Evolutionary conservation across 441 rosid genomes (phyloP), one percentile per base, ranked within the genome.

Genomic region (Pelargonium citronellum): DNA sequence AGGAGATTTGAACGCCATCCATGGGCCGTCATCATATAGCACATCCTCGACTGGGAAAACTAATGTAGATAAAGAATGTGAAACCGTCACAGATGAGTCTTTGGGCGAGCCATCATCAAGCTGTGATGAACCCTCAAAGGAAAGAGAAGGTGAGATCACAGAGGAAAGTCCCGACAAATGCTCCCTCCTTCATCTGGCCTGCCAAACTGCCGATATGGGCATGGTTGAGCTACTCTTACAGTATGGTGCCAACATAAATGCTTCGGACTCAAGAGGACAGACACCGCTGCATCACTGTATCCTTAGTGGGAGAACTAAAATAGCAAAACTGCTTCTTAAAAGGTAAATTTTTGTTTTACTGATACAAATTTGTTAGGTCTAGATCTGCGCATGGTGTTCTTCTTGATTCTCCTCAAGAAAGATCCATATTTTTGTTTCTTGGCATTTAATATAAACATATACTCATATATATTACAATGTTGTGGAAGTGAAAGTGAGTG

Each of bases 171-270:
- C 81, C 11, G 85, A 85, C 69, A 97, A 98, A 41, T 86, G 92
- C 75, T 73, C 96, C 49, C 81, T 96, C 72, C 95, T 96, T 78
- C 97, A 96, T 77, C 92, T 95, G 65, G 99, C 99, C 64, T 96
- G 97, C 84, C 96, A 91, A 84, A 81, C 91, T 71, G 89, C 91
- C 13, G 99, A 96, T 77, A 80, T 96, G 43, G 96, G 98, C 75
- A 92, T 96, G 99, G 78, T 93, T 15, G 99, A 96, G 83, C 96
- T 96, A 76, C 90, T 96, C 46, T 77, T 96, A 57, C 99, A 93
- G 73, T 96, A 91, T 61, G 98, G 99, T 74, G 96, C 99, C 58
- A 87, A 85, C 77, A 82, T 89, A 74, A 91, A 93, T 75, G 83
- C 94, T 58, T 75, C 74, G 3, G 97, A 90, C 82, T 84, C 91